A percentile compares a stretch with the other conserved stretches of the same genome.
phyloP scores from a whole-genome alignment of 1,284 basidiomycete genomes.

The Fomes fomentarius region DNA sequence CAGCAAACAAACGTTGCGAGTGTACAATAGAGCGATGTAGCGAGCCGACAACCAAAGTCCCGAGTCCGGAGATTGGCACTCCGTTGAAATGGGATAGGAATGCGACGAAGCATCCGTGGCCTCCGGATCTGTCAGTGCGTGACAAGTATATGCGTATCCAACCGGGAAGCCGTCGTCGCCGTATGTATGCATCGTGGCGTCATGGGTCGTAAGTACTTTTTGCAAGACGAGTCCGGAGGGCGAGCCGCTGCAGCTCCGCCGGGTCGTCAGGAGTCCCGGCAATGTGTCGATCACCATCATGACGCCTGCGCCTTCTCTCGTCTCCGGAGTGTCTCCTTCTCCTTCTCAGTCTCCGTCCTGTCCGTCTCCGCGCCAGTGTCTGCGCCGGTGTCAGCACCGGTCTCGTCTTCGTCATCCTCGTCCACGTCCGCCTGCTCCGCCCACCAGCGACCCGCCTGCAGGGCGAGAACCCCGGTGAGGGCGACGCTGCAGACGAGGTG shows the following conservation, averaged over 20 bases:
- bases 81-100: no score
- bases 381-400: slow-evolving; percentile 10
- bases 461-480: slow-evolving; percentile 75
- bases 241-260: not conserved
- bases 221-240: not conserved
- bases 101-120: no score
- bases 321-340: slow-evolving; percentile 6
- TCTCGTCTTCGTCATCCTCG: slow-evolving; percentile 28
- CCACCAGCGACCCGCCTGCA: slow-evolving; percentile 83
- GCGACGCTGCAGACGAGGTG: slow-evolving; percentile 83
- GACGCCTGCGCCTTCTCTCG: slow-evolving; percentile 13
- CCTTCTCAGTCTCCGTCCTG: slow-evolving; percentile 9
- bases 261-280: no score
- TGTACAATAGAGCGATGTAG: not conserved
- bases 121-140: not conserved
- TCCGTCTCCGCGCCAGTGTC: slow-evolving; percentile 21
- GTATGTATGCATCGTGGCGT: slow-evolving; percentile 7
- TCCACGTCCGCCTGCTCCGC: slow-evolving; percentile 64
- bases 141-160: not conserved
- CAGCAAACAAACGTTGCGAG: not conserved
- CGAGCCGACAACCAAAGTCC: no score
- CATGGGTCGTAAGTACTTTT: slow-evolving; percentile 21
- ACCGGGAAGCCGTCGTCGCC: slow-evolving; percentile 1
- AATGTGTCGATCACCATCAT: not conserved
- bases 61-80: no score